These are phyloP conservation scores for Aquilaria yunnanensis DNA, from an alignment of 345 rosid species.

Conservation along the genomic window DNA sequence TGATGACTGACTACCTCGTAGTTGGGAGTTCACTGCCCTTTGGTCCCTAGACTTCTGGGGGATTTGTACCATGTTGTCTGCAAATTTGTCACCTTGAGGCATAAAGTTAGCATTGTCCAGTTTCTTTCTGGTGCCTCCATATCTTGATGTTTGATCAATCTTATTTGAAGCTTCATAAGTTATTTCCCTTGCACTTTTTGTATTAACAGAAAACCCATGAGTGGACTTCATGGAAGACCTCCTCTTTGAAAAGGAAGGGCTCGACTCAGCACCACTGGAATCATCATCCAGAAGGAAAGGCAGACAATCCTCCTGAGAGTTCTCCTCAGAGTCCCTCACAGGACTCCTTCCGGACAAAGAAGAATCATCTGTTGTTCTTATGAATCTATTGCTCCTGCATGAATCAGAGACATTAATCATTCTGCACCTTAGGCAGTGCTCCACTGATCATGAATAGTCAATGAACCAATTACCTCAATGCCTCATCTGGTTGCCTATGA, in stretches of 20 bases:
- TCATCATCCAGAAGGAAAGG: slow-evolving; percentile 88
- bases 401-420: slow-evolving; percentile 16
- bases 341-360: slow-evolving; percentile 46
- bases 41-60: slow-evolving; percentile 40
- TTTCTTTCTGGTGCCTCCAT: slow-evolving; percentile 30
- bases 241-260: slow-evolving; percentile 54
- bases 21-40: slow-evolving; percentile 25
- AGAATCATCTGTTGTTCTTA: slow-evolving; percentile 39
- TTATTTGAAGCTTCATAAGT: slow-evolving; percentile 32
- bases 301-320: slow-evolving; percentile 71
- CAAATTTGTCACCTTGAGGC: slow-evolving; percentile 28
- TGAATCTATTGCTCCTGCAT: slow-evolving; percentile 41
- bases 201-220: slow-evolving; percentile 43
- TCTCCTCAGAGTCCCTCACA: slow-evolving; percentile 46
- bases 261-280: slow-evolving; percentile 66
- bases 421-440: slow-evolving; percentile 14
- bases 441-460: background rate
- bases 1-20: slow-evolving; percentile 49
- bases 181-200: slow-evolving; percentile 37
- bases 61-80: slow-evolving; percentile 36
- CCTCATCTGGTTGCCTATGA: slow-evolving; percentile 37
- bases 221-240: slow-evolving; percentile 40
- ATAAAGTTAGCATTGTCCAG: slow-evolving; percentile 33
- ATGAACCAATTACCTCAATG: slow-evolving; percentile 44
- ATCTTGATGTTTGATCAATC: slow-evolving; percentile 33